These are phyloP conservation scores for Chaetomium sp. DNA, from an alignment of 2,329 filamentous ascomycete species.

Conservation along the genomic window DNA sequence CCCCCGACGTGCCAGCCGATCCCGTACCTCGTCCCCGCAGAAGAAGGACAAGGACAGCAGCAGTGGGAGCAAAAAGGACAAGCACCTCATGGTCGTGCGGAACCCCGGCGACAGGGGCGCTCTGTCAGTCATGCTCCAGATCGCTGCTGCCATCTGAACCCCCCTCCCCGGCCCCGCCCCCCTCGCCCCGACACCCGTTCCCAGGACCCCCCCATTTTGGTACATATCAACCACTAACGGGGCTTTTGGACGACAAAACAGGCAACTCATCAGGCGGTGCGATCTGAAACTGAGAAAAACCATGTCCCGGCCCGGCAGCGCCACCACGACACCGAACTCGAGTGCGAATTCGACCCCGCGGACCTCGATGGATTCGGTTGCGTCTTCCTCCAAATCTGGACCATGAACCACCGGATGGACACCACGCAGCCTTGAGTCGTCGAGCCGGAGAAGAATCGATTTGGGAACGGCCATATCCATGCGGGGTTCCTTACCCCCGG, in stretches of 20 bases:
- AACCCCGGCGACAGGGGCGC: constrained; percentile 35
- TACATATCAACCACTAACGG: constrained; percentile 19
- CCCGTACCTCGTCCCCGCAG: constrained; percentile 33
- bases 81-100: constrained; percentile 35
- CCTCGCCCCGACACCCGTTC: not conserved
- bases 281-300: constrained; percentile 17
- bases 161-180: not conserved
- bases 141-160: constrained; percentile 35
- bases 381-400: not conserved
- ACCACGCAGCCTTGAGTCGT: not conserved
- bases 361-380: constrained; percentile 24
- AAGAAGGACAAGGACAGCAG: constrained; percentile 35
- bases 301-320: constrained; percentile 3
- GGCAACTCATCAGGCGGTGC: constrained; percentile 20
- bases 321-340: constrained; percentile 1
- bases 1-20: constrained; percentile 31
- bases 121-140: constrained; percentile 37
- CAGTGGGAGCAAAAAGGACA: constrained; percentile 33
- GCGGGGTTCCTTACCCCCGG: not conserved
- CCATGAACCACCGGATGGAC: not conserved
- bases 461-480: not conserved
- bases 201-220: not conserved
- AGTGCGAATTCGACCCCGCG: constrained; percentile 15
- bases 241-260: constrained; percentile 9
- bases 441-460: not conserved